Conservation (phyloP, 2,329 filamentous ascomycete species). For the Aspergillus ustus region DNA sequence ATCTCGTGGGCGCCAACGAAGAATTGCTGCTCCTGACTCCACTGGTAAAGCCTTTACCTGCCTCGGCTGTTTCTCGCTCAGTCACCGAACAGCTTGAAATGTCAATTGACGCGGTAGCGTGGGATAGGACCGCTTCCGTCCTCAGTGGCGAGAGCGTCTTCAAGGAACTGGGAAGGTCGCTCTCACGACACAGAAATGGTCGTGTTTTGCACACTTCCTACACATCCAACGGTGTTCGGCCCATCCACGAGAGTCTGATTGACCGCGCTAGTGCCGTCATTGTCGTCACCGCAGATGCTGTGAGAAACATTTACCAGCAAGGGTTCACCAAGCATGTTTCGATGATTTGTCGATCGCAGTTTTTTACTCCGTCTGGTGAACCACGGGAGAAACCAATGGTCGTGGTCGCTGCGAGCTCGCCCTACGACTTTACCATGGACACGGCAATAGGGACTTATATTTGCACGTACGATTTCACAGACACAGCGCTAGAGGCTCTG, state of each 20-base stretch:
- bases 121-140: conserved; percentile 65
- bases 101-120: conserved; percentile 59
- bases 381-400: conserved; percentile 77
- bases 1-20: conserved; percentile 80
- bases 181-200: conserved; percentile 84
- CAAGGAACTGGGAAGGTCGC: conserved; percentile 80
- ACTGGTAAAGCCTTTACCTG: conserved; percentile 87
- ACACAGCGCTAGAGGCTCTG: conserved; percentile 83
- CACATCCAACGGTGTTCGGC: conserved; percentile 87
- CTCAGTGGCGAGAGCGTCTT: conserved; percentile 96
- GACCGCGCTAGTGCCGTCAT: conserved; percentile 86
- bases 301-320: conserved; percentile 89
- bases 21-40: conserved; percentile 89
- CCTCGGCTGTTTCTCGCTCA: conserved; percentile 79
- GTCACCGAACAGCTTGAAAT: conserved; percentile 55
- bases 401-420: conserved; percentile 90
- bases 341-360: conserved; percentile 74
- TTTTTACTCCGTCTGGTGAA: conserved; percentile 43
- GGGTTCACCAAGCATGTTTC: conserved; percentile 96
- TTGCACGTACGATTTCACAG: conserved; percentile 95
- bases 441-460: conserved; percentile 88
- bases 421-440: conserved; percentile 96
- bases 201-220: conserved; percentile 93
- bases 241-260: conserved; percentile 91
- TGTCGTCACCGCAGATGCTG: conserved; percentile 90